These are phyloP conservation scores for Rhodotorula sp. DNA, from an alignment of 1,284 basidiomycete species.

Conservation along the genomic window DNA sequence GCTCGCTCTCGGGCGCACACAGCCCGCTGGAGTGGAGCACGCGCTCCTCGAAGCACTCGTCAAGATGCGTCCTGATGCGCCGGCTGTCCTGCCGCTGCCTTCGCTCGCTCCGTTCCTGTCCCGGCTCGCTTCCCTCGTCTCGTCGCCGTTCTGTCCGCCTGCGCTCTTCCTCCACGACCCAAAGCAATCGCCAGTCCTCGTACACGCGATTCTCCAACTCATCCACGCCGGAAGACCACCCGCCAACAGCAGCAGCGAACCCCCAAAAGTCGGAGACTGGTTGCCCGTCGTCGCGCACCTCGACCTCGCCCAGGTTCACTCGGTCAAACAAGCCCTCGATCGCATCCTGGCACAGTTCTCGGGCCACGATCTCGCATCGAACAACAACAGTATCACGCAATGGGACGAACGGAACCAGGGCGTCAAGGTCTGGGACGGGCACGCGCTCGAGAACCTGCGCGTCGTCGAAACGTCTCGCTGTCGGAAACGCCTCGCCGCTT, in stretches of 20 bases:
- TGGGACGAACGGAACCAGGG: constrained; percentile 20
- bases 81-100: constrained; percentile 1
- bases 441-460: constrained; percentile 1
- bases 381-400: neutral
- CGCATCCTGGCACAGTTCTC: constrained; percentile 18
- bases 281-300: constrained; percentile 29
- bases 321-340: constrained; percentile 31
- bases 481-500: neutral
- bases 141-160: constrained; percentile 28
- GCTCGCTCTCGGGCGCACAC: neutral
- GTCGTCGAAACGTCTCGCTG: constrained; percentile 4
- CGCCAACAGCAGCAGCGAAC: too few species aligned
- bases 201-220: constrained; percentile 6
- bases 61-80: neutral
- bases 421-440: constrained; percentile 18
- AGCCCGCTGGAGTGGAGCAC: neutral
- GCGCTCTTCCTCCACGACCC: constrained; percentile 38
- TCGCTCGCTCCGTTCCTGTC: constrained; percentile 24
- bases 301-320: constrained; percentile 26
- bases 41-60: neutral
- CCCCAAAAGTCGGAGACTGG: constrained; percentile 18
- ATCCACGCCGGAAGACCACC: neutral
- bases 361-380: constrained; percentile 2
- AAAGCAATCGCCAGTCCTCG: constrained; percentile 15
- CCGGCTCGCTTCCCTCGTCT: constrained; percentile 15